Percentiles rank a stretch among this genome's conserved stretches.
Conservation (phyloP, 768 basidiomycete species). For the Coprinopsis cinerea region DNA sequence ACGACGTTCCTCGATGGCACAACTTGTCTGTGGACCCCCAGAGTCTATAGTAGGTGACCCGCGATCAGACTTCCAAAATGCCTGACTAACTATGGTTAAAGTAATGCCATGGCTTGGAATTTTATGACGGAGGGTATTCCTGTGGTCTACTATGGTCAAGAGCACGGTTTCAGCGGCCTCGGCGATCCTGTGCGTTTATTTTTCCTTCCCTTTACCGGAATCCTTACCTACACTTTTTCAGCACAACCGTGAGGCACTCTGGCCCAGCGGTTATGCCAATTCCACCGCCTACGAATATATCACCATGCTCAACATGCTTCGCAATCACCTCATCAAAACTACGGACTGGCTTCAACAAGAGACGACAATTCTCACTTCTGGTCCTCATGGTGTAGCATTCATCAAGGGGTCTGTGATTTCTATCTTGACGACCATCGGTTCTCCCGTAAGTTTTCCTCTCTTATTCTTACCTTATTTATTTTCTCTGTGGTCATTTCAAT, state of each 20-base stretch:
- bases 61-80: background rate
- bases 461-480: too few relatives aligned
- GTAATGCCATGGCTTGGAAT: slow-evolving; percentile 69
- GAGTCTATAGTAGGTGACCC: slow-evolving; percentile 48
- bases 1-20: slow-evolving; percentile 71
- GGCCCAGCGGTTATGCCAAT: slow-evolving; percentile 60
- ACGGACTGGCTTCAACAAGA: slow-evolving; percentile 51
- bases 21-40: slow-evolving; percentile 69
- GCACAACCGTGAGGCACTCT: slow-evolving; percentile 73
- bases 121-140: slow-evolving; percentile 84
- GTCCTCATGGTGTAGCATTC: slow-evolving; percentile 50
- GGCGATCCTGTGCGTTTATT: slow-evolving; percentile 52
- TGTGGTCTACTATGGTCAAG: slow-evolving; percentile 78
- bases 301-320: slow-evolving; percentile 56
- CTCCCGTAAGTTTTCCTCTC: slow-evolving; percentile 44
- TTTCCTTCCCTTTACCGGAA: background rate
- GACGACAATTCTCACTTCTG: slow-evolving; percentile 45
- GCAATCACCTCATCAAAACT: slow-evolving; percentile 54
- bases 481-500: too few relatives aligned
- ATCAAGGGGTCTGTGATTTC: slow-evolving; percentile 59
- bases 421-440: slow-evolving; percentile 67
- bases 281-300: slow-evolving; percentile 55
- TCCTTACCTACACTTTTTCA: slow-evolving; percentile 19
- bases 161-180: slow-evolving; percentile 61
- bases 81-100: slow-evolving; percentile 17